These are phyloP conservation scores for Diaporthe velutina DNA, from an alignment of 2,329 filamentous ascomycete genomes.

Conservation along the genomic window DNA sequence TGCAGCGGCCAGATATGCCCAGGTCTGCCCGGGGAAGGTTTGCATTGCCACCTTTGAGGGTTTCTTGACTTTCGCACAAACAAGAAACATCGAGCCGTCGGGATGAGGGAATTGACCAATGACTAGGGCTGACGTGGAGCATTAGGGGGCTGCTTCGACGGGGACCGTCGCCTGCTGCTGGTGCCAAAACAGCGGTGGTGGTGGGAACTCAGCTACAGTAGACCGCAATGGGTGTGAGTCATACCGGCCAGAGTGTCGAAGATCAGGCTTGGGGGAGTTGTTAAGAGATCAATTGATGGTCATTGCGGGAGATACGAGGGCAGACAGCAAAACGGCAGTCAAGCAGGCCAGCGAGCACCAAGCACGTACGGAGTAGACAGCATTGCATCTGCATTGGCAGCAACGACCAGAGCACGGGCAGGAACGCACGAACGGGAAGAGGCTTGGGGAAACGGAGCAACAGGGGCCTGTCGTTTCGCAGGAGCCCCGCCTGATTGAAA, in stretches of 20 bases:
- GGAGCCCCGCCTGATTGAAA: conserved; percentile 29
- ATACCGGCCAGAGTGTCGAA: not conserved
- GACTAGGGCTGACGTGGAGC: conserved; percentile 28
- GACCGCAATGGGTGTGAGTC: conserved; percentile 5
- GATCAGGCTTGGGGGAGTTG: not conserved
- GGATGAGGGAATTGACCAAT: conserved; percentile 30
- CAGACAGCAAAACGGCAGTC: not conserved
- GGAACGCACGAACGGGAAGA: not conserved
- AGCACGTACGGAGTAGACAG: too few species aligned
- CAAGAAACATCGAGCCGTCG: conserved; percentile 23
- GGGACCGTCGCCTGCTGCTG: conserved; percentile 14
- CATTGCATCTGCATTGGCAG: not conserved
- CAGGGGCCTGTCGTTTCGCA: conserved; percentile 23
- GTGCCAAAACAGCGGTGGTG: not conserved
- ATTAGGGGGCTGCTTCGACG: conserved; percentile 22
- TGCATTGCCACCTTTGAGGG: conserved; percentile 31
- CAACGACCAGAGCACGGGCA: not conserved
- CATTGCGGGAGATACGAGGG: not conserved
- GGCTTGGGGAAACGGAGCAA: conserved; percentile 12
- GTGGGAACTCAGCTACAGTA: not conserved
- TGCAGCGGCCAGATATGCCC: not conserved
- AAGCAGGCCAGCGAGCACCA: too few species aligned
- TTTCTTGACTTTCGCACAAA: conserved; percentile 25
- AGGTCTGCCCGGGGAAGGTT: conserved; percentile 4
- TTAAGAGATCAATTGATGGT: conserved; percentile 14